A percentile compares a stretch with the other conserved stretches of the same genome.
These are phyloP conservation scores for Didymella pomorum DNA, from an alignment of 2,329 filamentous ascomycete genomes.

Conservation along the genomic window DNA sequence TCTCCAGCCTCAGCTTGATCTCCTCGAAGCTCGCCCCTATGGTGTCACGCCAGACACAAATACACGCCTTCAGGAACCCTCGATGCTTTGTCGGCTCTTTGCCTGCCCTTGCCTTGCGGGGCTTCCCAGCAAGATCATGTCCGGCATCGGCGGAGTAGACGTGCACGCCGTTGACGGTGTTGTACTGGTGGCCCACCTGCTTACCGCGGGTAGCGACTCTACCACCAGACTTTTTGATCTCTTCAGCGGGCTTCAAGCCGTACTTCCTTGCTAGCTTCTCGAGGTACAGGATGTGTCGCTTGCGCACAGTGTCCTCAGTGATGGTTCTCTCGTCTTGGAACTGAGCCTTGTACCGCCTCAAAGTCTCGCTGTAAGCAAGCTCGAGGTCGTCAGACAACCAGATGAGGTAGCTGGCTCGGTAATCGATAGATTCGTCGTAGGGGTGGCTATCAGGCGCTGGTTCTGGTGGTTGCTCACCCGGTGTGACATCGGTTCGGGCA, in stretches of 20 bases:
- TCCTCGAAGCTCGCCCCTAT: slow-evolving; percentile 16
- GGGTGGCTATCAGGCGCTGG: slow-evolving; percentile 14
- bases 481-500: not conserved
- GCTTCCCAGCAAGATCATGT: not conserved
- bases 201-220: slow-evolving; percentile 22
- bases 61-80: slow-evolving; percentile 24
- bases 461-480: slow-evolving; percentile 12
- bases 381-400: slow-evolving; percentile 26
- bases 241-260: slow-evolving; percentile 14
- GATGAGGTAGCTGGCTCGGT: slow-evolving; percentile 23
- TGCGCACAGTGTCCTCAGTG: slow-evolving; percentile 26
- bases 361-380: slow-evolving; percentile 17
- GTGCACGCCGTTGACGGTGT: slow-evolving; percentile 4
- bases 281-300: slow-evolving; percentile 19
- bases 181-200: slow-evolving; percentile 8
- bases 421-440: slow-evolving; percentile 24
- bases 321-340: slow-evolving; percentile 18
- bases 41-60: slow-evolving; percentile 28
- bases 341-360: slow-evolving; percentile 12
- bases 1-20: slow-evolving; percentile 24
- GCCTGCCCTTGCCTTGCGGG: not conserved
- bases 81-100: slow-evolving; percentile 1
- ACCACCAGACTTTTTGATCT: slow-evolving; percentile 13
- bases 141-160: not conserved
- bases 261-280: slow-evolving; percentile 11